Conservation (phyloP, 1,284 basidiomycete genomes). For the Phylloporus gajari region DNA sequence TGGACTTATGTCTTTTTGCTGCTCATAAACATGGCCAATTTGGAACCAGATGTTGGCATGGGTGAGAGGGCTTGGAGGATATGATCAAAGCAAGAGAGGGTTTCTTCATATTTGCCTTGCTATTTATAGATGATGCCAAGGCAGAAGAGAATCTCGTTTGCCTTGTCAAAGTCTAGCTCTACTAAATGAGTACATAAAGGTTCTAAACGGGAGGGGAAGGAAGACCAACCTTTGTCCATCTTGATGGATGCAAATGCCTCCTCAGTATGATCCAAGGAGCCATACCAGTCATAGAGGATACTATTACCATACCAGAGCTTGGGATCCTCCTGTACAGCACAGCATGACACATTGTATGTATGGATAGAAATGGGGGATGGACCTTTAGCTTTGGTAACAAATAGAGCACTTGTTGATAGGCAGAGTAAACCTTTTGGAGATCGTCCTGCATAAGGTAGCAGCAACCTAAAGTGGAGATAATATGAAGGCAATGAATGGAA, state of each 20-base stretch:
- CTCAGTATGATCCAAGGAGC: slow-evolving; percentile 97
- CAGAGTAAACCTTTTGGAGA: slow-evolving; percentile 97
- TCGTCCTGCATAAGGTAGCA: slow-evolving; percentile 99
- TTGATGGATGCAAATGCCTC: slow-evolving; percentile 97
- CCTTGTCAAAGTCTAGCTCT: slow-evolving; percentile 94
- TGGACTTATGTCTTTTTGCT: too few species aligned
- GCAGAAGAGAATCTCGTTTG: slow-evolving; percentile 98
- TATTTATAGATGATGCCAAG: slow-evolving; percentile 99
- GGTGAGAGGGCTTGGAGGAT: too few species aligned
- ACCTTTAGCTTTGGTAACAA: slow-evolving; percentile 95
- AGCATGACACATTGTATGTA: slow-evolving; percentile 29
- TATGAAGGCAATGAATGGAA: slow-evolving; percentile 33
- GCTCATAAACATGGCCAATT: too few species aligned
- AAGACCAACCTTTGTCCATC: slow-evolving; percentile 89
- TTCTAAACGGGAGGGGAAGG: slow-evolving; percentile 18
- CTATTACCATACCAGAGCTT: slow-evolving; percentile 99
- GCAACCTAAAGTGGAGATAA: slow-evolving; percentile 68
- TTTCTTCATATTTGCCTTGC: slow-evolving; percentile 90
- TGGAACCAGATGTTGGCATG: too few species aligned
- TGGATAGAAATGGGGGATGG: slow-evolving; percentile 15
- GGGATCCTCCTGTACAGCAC: slow-evolving; percentile 79
- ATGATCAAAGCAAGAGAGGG: too few species aligned
- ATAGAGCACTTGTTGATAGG: slow-evolving; percentile 98
- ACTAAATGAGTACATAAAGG: slow-evolving; percentile 47
- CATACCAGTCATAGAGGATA: slow-evolving; percentile 98